Conservation (phyloP, 345 rosid genomes). For the Eucalyptus shirleyi region DNA sequence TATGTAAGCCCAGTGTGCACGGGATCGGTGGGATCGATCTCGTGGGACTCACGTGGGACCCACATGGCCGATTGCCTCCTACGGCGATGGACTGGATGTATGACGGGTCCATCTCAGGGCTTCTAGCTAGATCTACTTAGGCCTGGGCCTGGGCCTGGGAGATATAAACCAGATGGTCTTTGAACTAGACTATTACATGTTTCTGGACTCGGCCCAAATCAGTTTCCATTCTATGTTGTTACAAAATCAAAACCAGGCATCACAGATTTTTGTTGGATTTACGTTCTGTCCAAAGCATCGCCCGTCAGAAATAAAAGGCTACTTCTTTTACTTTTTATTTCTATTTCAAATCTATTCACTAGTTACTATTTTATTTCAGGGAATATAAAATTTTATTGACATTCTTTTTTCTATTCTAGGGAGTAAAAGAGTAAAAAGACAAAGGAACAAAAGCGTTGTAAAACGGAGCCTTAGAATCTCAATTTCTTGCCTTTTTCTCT, state of each 20-base stretch:
- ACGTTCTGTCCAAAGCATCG: too few species aligned
- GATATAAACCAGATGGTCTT: not conserved
- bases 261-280: too few species aligned
- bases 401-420: rapidly evolving
- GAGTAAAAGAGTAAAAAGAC: too few species aligned
- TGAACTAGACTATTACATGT: not conserved
- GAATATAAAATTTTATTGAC: too few species aligned
- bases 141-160: not conserved
- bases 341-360: too few species aligned
- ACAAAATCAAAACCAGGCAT: too few species aligned
- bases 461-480: too few species aligned
- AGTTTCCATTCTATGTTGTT: not conserved
- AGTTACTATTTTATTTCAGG: rapidly evolving
- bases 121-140: not conserved
- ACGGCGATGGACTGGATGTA: not conserved
- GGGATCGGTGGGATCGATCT: not conserved
- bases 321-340: too few species aligned
- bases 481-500: too few species aligned
- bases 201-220: not conserved
- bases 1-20: too few species aligned
- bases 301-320: rapidly evolving
- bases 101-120: not conserved
- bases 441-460: too few species aligned
- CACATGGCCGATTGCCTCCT: not conserved
- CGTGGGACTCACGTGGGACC: not conserved